Base-by-base conservation (phyloP, 2,329 filamentous ascomycete genomes). In the Esteya vermicola region DNA sequence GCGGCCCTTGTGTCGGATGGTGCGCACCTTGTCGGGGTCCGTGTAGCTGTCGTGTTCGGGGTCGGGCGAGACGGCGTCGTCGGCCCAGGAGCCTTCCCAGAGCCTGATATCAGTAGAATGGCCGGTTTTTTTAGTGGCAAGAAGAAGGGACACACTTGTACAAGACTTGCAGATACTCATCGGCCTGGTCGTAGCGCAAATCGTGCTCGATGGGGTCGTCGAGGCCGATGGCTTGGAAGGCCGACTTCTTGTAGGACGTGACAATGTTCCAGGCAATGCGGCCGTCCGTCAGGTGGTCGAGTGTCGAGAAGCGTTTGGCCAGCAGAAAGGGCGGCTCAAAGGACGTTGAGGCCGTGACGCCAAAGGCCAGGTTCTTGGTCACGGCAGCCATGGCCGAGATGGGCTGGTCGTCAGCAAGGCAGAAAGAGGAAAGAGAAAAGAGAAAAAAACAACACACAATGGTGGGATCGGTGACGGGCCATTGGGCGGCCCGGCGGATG, bases 381-480 rank as follows among this genome's bases (percentile, higher is more conserved):
- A 45, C 45, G 6, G 47, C 39, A 2, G 47, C 47, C 47, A 48
- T 48, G 33, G 43, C 41, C 16, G 45, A 33, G 10, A 45, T 33
- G 4, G 39, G 26, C 4, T n/a, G n/a, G n/a, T n/a, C n/a, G n/a
- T n/a, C n/a, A n/a, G n/a, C n/a, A n/a, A n/a, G n/a, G n/a, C n/a
- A n/a, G n/a, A n/a, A n/a, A n/a, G n/a, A n/a, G n/a, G n/a, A n/a
- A n/a, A n/a, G n/a, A n/a, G n/a, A n/a, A n/a, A n/a, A n/a, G n/a
- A n/a, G n/a, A n/a, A n/a, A n/a, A 13, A 27, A 2, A 18, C 8
- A 12, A 27, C 34, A 3, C 23, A 45, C 71, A 49, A 78, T 78
- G 0, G 68, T 68, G 0, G 76, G 76, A 49, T 81, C 75, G 0
- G 70, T 77, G 52, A 79, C 64, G 0, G 76, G 75, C 72, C 73